Evolutionary conservation across 176 grass and related monocot species (phyloP).

Genomic region (Musa itinerans): DNA sequence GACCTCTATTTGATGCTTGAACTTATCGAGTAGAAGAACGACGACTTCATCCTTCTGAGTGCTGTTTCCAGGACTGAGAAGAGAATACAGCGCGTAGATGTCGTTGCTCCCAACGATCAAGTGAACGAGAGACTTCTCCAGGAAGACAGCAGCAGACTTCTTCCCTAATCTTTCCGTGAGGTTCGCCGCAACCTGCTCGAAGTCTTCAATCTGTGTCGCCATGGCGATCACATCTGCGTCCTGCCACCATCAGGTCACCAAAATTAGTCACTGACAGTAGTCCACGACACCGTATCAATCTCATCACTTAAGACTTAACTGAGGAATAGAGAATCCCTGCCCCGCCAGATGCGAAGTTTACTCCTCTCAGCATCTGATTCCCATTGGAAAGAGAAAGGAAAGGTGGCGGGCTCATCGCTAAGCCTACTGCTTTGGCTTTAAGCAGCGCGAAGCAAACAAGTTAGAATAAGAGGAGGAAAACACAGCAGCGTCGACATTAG

Average conservation of each 20-base stretch:
- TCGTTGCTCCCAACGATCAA: constrained; percentile 31
- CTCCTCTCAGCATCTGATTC: constrained; percentile 18
- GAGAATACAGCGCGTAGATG: background rate
- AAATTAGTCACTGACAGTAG: background rate
- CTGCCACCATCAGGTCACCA: background rate
- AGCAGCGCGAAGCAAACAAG: background rate
- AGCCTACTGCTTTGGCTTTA: constrained; percentile 23
- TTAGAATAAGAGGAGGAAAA: background rate
- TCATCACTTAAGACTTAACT: background rate
- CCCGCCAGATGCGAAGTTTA: constrained; percentile 34
- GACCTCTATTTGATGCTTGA: constrained; percentile 24
- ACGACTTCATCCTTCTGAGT: constrained; percentile 11
- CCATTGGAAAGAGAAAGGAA: constrained; percentile 25
- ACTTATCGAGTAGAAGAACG: constrained; percentile 9
- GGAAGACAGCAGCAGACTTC: background rate
- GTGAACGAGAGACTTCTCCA: constrained; percentile 27
- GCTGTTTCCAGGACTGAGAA: constrained; percentile 11
- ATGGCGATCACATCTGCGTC: constrained; percentile 8
- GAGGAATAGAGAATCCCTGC: constrained; percentile 33
- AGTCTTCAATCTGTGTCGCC: constrained; percentile 25
- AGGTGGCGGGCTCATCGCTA: constrained; percentile 28
- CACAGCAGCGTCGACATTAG: background rate
- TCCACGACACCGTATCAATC: too few relatives aligned
- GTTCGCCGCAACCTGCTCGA: background rate
- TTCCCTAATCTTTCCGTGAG: constrained; percentile 3